Evolutionary conservation across 345 rosid genomes (phyloP), one percentile per base, ranked within the genome.

Genomic region (Balakata baccata): DNA sequence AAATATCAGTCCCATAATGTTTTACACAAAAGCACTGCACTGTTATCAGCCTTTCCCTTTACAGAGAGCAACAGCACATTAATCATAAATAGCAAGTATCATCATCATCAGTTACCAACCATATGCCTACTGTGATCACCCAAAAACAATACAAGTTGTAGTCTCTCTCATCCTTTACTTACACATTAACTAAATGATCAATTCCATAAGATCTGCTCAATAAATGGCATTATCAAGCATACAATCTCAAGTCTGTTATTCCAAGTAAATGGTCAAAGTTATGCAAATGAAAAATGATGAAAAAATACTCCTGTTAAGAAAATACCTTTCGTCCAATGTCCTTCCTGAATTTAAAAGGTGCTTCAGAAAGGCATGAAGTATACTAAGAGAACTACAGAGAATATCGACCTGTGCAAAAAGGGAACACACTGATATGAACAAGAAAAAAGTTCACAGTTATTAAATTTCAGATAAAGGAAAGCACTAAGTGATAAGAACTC

Each of bases 291-390:
- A 22, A 58, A 46, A 38, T 10, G 46, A 57, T 20, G 47, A 59
- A 41, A 58, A 72, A 64, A 68, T 17, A 51, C 69, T 66, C 45
- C 25, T 58, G 23, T 47, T 2, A 61, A 67, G 72, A 77, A 17
- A 46, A 49, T 94, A 94, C 97, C 97, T 88, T 84, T 50, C 75
- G 72, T 74, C 85, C 73, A 74, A 66, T 78, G 76, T 81, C 68
- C 80, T 79, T 83, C 85, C 86, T 50, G 51, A 49, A 67, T 81
- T 79, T 63, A 81, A 84, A 34, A 94, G 73, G 46, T 90, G 89
- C 85, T 86, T 90, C 90, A 94, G 73, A 74, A 84, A 75, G 70
- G 82, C 79, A 73, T 81, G 87, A 58, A 92, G 76, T 67, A 92
- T 77, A 68, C 58, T 81, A 29, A 94, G 89, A 54, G 97, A 87